Evolutionary conservation across 345 rosid genomes (phyloP), one percentile per base, ranked within the genome.

Genomic region (Erysimum cheiranthoides): DNA sequence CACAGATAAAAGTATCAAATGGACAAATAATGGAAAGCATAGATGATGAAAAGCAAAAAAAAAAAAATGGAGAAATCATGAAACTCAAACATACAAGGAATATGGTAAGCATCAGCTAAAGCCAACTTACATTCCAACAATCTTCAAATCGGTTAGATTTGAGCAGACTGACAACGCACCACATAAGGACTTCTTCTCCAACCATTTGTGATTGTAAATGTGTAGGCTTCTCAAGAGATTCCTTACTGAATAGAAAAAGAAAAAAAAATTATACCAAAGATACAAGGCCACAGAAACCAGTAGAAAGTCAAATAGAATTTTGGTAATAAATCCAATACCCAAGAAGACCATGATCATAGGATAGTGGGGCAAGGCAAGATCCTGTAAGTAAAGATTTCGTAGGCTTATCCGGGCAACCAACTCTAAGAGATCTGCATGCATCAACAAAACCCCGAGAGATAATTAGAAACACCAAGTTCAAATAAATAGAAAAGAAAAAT

Each of bases 41-140:
- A 36, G 39, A 56, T 16, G 38, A 63, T 43, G 68, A 43, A 43
- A 43, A 35, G 34, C n/a, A n/a, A n/a, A n/a, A 4, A 6, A 36
- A 12, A 50, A 5, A 9, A 12, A 38, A 66, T 28, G 73, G 18
- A 73, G 16, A 69, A 47, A 21, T 18, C 50, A 59, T 60, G 31
- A 61, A 34, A 40, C 8, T 27, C 52, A 17, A 42, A 7, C 18
- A 69, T 38, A 68, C 4, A 69, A 56, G 43, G n/a, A 7, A 47
- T 10, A 40, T 9, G 30, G 40, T 61, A 63, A n/a, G 36, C 7
- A 16, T 4, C 12, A 3, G 61, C 21, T 11, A 68, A 64, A 40
- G 63, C 61, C 52, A 79, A 88, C 97, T 87, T 84, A 92, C 97
- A 92, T 79, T 86, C 97, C 91, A 82, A 86, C 89, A 45, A 92